These are phyloP conservation scores for Venturia nashicola DNA, from an alignment of 2,329 filamentous ascomycete species.

Conservation along the genomic window DNA sequence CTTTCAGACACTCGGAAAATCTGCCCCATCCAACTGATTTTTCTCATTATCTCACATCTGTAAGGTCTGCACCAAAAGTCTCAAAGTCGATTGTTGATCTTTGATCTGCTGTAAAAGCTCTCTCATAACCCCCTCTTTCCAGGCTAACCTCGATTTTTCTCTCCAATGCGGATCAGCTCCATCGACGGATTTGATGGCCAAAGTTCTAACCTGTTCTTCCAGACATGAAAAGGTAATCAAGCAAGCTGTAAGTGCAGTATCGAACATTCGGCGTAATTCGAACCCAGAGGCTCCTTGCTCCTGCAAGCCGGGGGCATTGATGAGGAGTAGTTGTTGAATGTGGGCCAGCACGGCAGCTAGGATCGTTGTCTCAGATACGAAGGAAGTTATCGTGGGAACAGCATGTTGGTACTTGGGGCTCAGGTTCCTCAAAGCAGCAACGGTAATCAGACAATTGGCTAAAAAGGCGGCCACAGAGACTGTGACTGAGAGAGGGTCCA, in stretches of 20 bases:
- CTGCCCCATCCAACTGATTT: neutral
- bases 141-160: neutral
- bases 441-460: conserved; percentile 5
- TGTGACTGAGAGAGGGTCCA: conserved; percentile 7
- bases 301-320: conserved; percentile 2
- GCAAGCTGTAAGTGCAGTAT: conserved; percentile 1
- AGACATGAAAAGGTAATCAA: conserved; percentile 7
- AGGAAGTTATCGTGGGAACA: conserved; percentile 1
- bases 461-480: conserved; percentile 5
- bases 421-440: neutral
- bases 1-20: neutral
- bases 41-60: neutral
- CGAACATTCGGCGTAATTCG: conserved; percentile 6
- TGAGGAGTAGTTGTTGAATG: conserved; percentile 3
- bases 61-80: conserved; percentile 5
- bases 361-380: conserved; percentile 7
- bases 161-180: neutral
- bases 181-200: neutral
- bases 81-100: conserved; percentile 6
- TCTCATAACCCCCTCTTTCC: conserved; percentile 4
- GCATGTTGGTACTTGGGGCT: neutral
- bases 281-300: neutral
- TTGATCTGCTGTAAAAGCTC: conserved; percentile 2
- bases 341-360: conserved; percentile 4
- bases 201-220: conserved; percentile 4